Evolutionary conservation across 148 eudicot species (phyloP).

Genomic region (Rhododendron ferrugineum): DNA sequence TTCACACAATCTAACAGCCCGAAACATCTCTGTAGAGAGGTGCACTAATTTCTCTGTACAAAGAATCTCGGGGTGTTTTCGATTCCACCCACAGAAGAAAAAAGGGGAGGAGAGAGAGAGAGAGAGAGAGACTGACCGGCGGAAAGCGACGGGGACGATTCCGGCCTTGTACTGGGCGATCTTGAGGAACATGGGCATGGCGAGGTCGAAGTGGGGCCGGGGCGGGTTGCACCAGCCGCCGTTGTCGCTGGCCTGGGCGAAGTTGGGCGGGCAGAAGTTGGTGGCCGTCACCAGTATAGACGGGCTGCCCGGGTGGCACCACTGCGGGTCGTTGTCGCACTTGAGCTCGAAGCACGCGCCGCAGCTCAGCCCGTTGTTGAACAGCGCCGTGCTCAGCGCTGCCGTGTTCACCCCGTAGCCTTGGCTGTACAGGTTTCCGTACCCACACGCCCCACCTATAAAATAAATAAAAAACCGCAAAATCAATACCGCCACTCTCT

Average conservation of each 20-base stretch:
- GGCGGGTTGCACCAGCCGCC: conserved; percentile 70
- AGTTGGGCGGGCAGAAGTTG: conserved; percentile 54
- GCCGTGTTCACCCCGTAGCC: conserved; percentile 54
- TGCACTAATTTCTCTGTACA: no score
- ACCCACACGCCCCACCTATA: conserved; percentile 55
- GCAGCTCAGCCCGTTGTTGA: conserved; percentile 53
- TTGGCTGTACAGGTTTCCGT: conserved; percentile 55
- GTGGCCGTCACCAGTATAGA: conserved; percentile 47
- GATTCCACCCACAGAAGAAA: not conserved
- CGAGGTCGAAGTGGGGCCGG: conserved; percentile 48
- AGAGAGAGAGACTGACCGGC: conserved; percentile 16
- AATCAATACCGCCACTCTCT: not conserved
- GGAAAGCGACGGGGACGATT: conserved; percentile 43
- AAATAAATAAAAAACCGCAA: not conserved
- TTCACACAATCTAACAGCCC: no score
- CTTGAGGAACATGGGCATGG: conserved; percentile 60
- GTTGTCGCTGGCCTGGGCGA: conserved; percentile 37
- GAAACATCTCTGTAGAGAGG: no score
- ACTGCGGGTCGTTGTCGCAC: conserved; percentile 32
- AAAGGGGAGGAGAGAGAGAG: not conserved
- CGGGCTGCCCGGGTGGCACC: conserved; percentile 49
- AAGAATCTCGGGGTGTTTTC: no score
- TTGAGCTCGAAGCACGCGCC: conserved; percentile 52
- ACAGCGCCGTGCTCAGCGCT: conserved; percentile 52
- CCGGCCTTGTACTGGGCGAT: conserved; percentile 51